phyloP scores from a whole-genome alignment of 1,284 basidiomycete species.

The Fomitiporia mediterranea region DNA sequence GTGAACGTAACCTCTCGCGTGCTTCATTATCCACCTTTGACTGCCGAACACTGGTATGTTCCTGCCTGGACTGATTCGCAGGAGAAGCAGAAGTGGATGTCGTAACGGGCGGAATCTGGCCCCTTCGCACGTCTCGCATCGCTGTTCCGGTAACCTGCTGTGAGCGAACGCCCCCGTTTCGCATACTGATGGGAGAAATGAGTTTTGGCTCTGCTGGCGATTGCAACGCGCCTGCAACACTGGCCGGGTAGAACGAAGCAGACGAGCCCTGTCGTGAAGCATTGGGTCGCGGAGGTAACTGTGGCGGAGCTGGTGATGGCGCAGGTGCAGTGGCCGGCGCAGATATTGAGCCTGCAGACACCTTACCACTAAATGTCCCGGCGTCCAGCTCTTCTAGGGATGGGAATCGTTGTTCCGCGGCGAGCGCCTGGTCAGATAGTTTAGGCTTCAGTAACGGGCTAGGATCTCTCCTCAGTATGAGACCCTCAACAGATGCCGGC shows the following conservation, averaged over 20 bases:
- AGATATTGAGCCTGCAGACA: conserved; percentile 1
- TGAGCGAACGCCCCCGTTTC: conserved; percentile 33
- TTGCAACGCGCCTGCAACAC: conserved; percentile 11
- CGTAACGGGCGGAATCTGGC: conserved; percentile 4
- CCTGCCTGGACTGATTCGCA: not conserved
- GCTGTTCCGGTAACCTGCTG: conserved; percentile 53
- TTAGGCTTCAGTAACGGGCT: conserved; percentile 13
- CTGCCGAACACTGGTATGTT: not conserved
- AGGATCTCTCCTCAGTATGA: conserved; percentile 7
- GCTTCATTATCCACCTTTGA: not conserved
- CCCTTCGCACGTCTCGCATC: conserved; percentile 41
- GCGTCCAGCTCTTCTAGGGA: conserved; percentile 75
- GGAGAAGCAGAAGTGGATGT: not conserved
- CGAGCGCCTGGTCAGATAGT: conserved; percentile 35
- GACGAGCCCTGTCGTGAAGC: conserved; percentile 4
- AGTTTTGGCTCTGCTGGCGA: not conserved
- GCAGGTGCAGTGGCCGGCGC: conserved; percentile 20
- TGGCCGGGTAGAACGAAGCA: conserved; percentile 10
- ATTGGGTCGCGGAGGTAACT: conserved; percentile 11
- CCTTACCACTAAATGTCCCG: conserved; percentile 38
- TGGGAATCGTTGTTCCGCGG: conserved; percentile 67
- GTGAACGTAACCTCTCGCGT: conserved; percentile 17
- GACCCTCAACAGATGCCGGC: not conserved
- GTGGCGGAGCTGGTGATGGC: conserved; percentile 18
- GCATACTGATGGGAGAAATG: conserved; percentile 12